These are phyloP conservation scores for Stygiomarasmius scandens DNA, from an alignment of 1,284 basidiomycete species.

Conservation along the genomic window DNA sequence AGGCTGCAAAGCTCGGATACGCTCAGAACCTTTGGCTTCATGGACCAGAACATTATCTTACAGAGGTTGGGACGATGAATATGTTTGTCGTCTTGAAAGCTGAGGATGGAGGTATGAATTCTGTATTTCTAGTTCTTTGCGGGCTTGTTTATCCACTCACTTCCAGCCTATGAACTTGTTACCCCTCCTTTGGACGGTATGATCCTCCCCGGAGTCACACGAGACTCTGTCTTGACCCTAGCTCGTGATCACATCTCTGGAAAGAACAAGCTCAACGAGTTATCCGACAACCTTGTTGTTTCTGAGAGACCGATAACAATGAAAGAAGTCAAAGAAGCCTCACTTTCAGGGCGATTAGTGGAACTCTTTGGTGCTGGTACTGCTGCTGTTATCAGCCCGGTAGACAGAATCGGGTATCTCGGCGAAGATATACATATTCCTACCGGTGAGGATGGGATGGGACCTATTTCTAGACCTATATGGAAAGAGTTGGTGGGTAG, in stretches of 20 bases:
- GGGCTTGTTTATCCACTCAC: neutral
- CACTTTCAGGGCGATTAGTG: constrained; percentile 69
- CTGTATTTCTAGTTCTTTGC: neutral
- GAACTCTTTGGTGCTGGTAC: constrained; percentile 95
- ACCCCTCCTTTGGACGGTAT: constrained; percentile 94
- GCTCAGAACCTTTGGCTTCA: constrained; percentile 96
- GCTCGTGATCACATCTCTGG: constrained; percentile 77
- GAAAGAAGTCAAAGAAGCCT: constrained; percentile 82
- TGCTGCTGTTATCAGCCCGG: constrained; percentile 84
- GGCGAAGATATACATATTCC: constrained; percentile 87
- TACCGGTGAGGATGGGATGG: constrained; percentile 86
- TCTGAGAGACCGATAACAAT: constrained; percentile 89
- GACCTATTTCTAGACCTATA: constrained; percentile 80
- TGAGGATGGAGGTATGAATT: constrained; percentile 65
- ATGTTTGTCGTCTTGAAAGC: constrained; percentile 86
- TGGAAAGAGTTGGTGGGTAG: constrained; percentile 88
- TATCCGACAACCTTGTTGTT: constrained; percentile 74
- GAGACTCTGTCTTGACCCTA: constrained; percentile 87
- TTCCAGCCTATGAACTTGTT: constrained; percentile 72
- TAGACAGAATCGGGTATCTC: constrained; percentile 86
- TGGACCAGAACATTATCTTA: constrained; percentile 84
- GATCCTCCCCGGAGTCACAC: constrained; percentile 95
- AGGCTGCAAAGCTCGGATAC: constrained; percentile 86
- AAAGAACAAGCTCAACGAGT: constrained; percentile 53
- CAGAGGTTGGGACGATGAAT: constrained; percentile 98